A percentile compares a stretch with the other conserved stretches of the same genome.
Evolutionary conservation across 345 rosid genomes (phyloP).

Genomic region (Capsella bursapastoris): DNA sequence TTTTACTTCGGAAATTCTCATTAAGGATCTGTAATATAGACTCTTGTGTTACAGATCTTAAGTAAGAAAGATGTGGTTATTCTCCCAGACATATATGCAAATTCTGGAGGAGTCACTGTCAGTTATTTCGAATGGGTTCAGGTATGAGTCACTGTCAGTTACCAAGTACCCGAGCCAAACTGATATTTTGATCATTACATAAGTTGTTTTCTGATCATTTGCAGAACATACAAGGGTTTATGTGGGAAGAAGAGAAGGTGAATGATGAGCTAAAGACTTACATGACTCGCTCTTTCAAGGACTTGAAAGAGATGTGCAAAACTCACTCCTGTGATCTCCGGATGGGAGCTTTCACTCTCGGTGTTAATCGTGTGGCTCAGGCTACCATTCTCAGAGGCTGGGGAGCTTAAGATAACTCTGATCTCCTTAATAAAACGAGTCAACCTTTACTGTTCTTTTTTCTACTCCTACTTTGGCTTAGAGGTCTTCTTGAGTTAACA

Average conservation of each 20-base stretch:
- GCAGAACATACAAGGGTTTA: conserved; percentile 98
- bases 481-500: conserved; percentile 24
- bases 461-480: conserved; percentile 6
- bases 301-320: conserved; percentile 86
- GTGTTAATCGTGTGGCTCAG: conserved; percentile 91
- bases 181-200: conserved; percentile 13
- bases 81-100: conserved; percentile 94
- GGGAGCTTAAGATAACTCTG: conserved; percentile 64
- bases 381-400: conserved; percentile 93
- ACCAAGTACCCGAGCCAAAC: neutral
- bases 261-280: conserved; percentile 76
- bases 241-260: conserved; percentile 99
- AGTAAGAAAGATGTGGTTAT: conserved; percentile 91
- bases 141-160: conserved; percentile 49
- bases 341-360: conserved; percentile 98
- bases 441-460: neutral
- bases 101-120: conserved; percentile 97
- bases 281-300: conserved; percentile 82
- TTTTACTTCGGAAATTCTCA: neutral
- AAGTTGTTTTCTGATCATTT: conserved; percentile 3
- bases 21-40: too few relatives aligned
- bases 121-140: conserved; percentile 99
- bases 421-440: conserved; percentile 28
- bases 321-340: conserved; percentile 86
- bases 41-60: conserved; percentile 58